These are phyloP conservation scores for Antarctomyces pellizariae DNA, from an alignment of 495 filamentous ascomycete genomes.

Conservation along the genomic window DNA sequence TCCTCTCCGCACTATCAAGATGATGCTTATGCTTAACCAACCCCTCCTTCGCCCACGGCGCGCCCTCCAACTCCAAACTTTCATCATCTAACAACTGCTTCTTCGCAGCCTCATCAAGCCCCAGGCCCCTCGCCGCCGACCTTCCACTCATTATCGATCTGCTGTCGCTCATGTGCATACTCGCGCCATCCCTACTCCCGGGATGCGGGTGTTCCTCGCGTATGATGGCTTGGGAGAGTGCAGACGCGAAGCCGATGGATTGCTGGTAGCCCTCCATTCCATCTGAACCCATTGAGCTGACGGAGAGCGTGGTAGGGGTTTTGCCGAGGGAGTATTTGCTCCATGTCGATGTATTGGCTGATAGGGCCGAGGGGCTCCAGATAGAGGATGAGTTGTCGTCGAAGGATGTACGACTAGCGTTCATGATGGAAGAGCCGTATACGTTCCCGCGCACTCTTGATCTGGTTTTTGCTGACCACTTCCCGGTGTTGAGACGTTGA, in stretches of 20 bases:
- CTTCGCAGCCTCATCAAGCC: slow-evolving; percentile 24
- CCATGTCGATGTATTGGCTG: slow-evolving; percentile 48
- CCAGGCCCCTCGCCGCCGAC: slow-evolving; percentile 20
- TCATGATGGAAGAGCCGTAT: slow-evolving; percentile 55
- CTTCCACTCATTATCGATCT: slow-evolving; percentile 27
- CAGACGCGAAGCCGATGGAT: slow-evolving; percentile 94
- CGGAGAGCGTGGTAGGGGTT: slow-evolving; percentile 72
- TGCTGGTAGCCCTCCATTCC: slow-evolving; percentile 69
- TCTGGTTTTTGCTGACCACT: slow-evolving; percentile 69
- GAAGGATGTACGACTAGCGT: slow-evolving; percentile 81
- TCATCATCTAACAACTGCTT: slow-evolving; percentile 74
- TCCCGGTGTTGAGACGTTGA: slow-evolving; percentile 30
- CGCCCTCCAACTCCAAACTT: slow-evolving; percentile 65
- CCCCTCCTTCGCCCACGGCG: slow-evolving; percentile 95
- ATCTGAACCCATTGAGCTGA: slow-evolving; percentile 65
- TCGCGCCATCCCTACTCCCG: too few relatives aligned
- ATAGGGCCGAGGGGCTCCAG: slow-evolving; percentile 69
- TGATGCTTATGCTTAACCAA: slow-evolving; percentile 93
- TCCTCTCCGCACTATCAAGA: slow-evolving; percentile 68
- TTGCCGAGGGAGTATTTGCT: slow-evolving; percentile 83
- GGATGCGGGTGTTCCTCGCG: slow-evolving; percentile 65
- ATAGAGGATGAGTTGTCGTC: slow-evolving; percentile 79
- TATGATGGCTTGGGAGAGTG: slow-evolving; percentile 88
- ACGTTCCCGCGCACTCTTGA: slow-evolving; percentile 62
- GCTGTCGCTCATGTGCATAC: too few relatives aligned